These are phyloP conservation scores for Theobroma grandiflorum DNA, from an alignment of 441 rosid genomes.

Conservation along the genomic window DNA sequence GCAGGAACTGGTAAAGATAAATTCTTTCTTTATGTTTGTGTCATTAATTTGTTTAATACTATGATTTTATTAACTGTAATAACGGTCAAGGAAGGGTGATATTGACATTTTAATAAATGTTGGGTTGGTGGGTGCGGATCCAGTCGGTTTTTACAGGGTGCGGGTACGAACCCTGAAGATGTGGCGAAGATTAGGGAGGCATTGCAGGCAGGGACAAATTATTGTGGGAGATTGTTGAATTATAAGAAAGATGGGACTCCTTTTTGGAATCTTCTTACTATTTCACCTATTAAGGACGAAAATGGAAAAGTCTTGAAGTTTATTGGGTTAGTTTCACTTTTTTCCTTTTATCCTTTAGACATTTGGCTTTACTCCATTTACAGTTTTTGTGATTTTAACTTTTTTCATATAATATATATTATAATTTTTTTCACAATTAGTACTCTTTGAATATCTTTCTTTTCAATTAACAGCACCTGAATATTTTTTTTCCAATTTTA, in stretches of 20 bases:
- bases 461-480: no score
- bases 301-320: slow-evolving; percentile 81
- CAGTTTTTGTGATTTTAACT: no score
- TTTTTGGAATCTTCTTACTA: slow-evolving; percentile 97
- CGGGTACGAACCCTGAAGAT: slow-evolving; percentile 87
- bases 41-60: background rate
- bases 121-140: slow-evolving; percentile 19
- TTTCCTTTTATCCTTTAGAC: background rate
- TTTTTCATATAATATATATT: no score
- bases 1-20: slow-evolving; percentile 77
- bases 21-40: background rate
- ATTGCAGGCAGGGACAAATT: slow-evolving; percentile 60
- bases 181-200: slow-evolving; percentile 81
- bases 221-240: slow-evolving; percentile 90
- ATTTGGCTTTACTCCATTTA: background rate
- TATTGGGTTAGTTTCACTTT: slow-evolving; percentile 73
- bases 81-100: slow-evolving; percentile 26
- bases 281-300: slow-evolving; percentile 93
- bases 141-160: slow-evolving; percentile 93
- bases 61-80: slow-evolving; percentile 5
- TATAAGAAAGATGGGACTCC: slow-evolving; percentile 95
- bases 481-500: no score
- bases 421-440: no score
- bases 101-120: background rate
- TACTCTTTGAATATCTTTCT: no score